These are phyloP conservation scores for Dactylellina haptotyla DNA, from an alignment of 2,329 filamentous ascomycete genomes.

Conservation along the genomic window DNA sequence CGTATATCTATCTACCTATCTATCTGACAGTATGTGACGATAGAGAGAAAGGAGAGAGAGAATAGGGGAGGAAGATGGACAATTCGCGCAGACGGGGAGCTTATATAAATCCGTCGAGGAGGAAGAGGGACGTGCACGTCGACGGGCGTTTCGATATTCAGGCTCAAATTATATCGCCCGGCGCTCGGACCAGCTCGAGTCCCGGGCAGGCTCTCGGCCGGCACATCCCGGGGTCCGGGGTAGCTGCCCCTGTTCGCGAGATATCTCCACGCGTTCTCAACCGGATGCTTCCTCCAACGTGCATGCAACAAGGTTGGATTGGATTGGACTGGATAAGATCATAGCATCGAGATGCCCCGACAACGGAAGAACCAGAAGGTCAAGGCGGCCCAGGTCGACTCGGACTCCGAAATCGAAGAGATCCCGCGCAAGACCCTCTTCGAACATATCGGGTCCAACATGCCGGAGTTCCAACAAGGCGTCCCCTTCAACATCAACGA, in stretches of 20 bases:
- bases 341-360: slow-evolving; percentile 24
- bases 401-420: slow-evolving; percentile 48
- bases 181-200: slow-evolving; percentile 32
- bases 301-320: not conserved
- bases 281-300: not conserved
- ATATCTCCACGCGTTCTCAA: not conserved
- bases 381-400: slow-evolving; percentile 62
- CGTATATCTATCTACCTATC: no score
- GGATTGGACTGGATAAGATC: not conserved
- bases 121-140: slow-evolving; percentile 19
- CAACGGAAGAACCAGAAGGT: slow-evolving; percentile 54
- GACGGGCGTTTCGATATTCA: slow-evolving; percentile 22
- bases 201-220: slow-evolving; percentile 4
- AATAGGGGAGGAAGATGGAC: slow-evolving; percentile 2
- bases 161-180: slow-evolving; percentile 6
- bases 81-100: slow-evolving; percentile 1
- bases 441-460: slow-evolving; percentile 72
- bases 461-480: slow-evolving; percentile 58
- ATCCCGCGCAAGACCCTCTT: slow-evolving; percentile 73
- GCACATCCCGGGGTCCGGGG: slow-evolving; percentile 24
- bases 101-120: slow-evolving; percentile 9
- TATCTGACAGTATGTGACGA: not conserved
- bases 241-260: slow-evolving; percentile 7
- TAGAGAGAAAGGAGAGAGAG: not conserved
- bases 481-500: slow-evolving; percentile 40